Conservation (phyloP, 2,329 filamentous ascomycete species). For the Penicillium sp. region DNA sequence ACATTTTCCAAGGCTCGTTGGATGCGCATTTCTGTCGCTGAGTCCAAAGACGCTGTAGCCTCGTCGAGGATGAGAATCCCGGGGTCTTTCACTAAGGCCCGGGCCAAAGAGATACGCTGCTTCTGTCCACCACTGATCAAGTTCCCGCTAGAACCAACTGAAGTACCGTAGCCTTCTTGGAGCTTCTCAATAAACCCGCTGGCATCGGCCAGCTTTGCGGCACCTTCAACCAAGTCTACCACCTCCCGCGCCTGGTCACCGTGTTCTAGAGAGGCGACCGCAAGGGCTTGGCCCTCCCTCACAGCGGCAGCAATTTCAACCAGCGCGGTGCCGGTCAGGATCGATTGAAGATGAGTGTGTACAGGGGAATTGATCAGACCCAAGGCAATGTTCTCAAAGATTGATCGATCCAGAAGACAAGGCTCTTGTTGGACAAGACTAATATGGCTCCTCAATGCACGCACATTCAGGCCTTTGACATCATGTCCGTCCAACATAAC, state of each 20-base stretch:
- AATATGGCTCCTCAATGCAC: constrained; percentile 12
- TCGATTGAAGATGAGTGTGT: constrained; percentile 11
- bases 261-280: constrained; percentile 43
- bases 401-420: constrained; percentile 15
- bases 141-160: constrained; percentile 72
- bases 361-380: constrained; percentile 19
- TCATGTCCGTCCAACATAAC: constrained; percentile 64
- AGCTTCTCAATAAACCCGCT: constrained; percentile 25
- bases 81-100: constrained; percentile 70
- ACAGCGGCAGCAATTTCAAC: constrained; percentile 43
- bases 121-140: constrained; percentile 74
- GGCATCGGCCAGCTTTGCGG: constrained; percentile 63
- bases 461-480: constrained; percentile 57
- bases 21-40: constrained; percentile 31
- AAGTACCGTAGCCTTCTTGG: constrained; percentile 61
- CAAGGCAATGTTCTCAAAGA: constrained; percentile 15
- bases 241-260: constrained; percentile 51
- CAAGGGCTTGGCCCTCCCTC: constrained; percentile 51
- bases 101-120: constrained; percentile 75
- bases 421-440: constrained; percentile 16
- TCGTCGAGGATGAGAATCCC: constrained; percentile 79
- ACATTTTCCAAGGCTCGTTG: constrained; percentile 12
- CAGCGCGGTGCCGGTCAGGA: constrained; percentile 51
- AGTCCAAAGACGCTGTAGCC: constrained; percentile 63
- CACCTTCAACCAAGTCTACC: constrained; percentile 33